Evolutionary conservation across 2,329 filamentous ascomycete species (phyloP).

Genomic region (Aspergillus glaucus): DNA sequence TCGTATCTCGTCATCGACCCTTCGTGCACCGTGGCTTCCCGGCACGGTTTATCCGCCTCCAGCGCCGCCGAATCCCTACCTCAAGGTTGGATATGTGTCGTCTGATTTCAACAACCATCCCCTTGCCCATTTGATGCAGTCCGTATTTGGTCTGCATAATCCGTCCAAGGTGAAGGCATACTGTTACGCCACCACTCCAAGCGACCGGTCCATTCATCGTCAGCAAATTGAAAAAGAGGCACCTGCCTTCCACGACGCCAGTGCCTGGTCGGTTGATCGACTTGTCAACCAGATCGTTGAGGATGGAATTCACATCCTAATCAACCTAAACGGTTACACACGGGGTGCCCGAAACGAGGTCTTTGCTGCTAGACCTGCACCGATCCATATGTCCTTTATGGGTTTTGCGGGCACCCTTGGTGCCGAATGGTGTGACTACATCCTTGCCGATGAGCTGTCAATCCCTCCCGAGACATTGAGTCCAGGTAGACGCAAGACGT

Average conservation of each 20-base stretch:
- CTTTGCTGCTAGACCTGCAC: constrained; percentile 87
- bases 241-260: constrained; percentile 84
- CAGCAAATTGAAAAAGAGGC: constrained; percentile 90
- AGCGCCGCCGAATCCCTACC: constrained; percentile 67
- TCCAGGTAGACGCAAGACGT: constrained; percentile 68
- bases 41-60: constrained; percentile 77
- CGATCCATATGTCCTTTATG: constrained; percentile 99
- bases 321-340: constrained; percentile 98
- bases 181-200: constrained; percentile 91
- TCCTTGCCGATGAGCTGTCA: constrained; percentile 82
- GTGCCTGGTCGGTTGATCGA: constrained; percentile 74
- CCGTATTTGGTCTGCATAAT: constrained; percentile 89
- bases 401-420: constrained; percentile 93
- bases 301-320: constrained; percentile 86
- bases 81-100: constrained; percentile 94
- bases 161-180: constrained; percentile 68
- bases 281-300: constrained; percentile 78
- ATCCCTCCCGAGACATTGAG: constrained; percentile 76
- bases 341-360: constrained; percentile 95
- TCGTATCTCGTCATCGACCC: constrained; percentile 83
- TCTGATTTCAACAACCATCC: constrained; percentile 99
- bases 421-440: constrained; percentile 97
- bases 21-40: constrained; percentile 82
- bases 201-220: constrained; percentile 82
- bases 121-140: constrained; percentile 95